These are phyloP conservation scores for Mrakia frigida DNA, from an alignment of 768 basidiomycete genomes.

Conservation along the genomic window DNA sequence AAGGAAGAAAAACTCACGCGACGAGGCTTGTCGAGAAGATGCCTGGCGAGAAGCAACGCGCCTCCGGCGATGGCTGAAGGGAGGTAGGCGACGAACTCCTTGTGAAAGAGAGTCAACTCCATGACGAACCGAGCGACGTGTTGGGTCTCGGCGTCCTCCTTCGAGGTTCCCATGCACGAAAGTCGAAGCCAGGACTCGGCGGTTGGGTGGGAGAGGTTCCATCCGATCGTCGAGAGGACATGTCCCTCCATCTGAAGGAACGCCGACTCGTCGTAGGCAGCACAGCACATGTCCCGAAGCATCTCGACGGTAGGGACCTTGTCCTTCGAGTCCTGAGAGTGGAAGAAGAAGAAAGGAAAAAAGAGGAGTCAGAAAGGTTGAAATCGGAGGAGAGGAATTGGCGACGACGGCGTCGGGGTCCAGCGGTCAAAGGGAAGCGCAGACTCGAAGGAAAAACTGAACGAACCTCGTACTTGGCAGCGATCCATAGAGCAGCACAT, in stretches of 20 bases:
- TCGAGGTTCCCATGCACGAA: constrained; percentile 49
- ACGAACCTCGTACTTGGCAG: constrained; percentile 80
- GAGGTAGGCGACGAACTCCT: constrained; percentile 81
- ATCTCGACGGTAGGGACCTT: constrained; percentile 94
- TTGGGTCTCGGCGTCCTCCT: constrained; percentile 86
- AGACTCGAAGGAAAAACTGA: background rate
- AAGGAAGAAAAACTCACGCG: constrained; percentile 49
- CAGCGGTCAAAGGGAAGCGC: background rate
- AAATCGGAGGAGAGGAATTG: no score
- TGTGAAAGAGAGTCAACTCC: constrained; percentile 98
- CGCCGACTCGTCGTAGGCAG: constrained; percentile 93
- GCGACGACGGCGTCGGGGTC: background rate
- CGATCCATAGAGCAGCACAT: constrained; percentile 97
- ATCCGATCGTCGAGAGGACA: constrained; percentile 90
- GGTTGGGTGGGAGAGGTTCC: constrained; percentile 94
- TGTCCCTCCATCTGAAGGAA: constrained; percentile 99
- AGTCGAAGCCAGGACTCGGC: constrained; percentile 93
- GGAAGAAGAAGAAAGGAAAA: background rate
- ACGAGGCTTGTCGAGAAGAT: constrained; percentile 73
- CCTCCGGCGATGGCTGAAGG: constrained; percentile 87
- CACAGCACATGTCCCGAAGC: constrained; percentile 87
- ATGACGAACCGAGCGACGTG: constrained; percentile 96
- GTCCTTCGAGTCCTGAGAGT: constrained; percentile 74
- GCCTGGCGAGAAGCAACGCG: constrained; percentile 79
- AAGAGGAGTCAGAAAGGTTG: background rate